Base-by-base conservation (phyloP, 805 yeast genomes). In the Metschnikowia dekortorum region DNA sequence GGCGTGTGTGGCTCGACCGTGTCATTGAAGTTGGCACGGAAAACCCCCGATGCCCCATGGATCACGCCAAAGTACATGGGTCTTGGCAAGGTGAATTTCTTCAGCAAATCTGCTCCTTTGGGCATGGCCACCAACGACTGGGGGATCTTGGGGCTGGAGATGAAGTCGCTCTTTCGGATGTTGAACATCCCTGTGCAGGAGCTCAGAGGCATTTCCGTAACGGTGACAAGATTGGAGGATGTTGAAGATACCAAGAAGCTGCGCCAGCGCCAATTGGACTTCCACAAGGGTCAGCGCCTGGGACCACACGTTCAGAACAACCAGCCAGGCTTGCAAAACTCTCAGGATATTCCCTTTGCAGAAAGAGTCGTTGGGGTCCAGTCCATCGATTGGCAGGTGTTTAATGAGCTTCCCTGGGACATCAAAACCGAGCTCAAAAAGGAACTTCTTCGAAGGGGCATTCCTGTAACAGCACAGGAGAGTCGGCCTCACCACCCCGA, bases 21-120 rank as follows among this genome's bases (percentile, higher is more conserved):
- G 2, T 79, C 87, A 0, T 66, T 91, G 38, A 86, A 84, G 57
- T 57, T 91, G 4, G 84, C 90, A 48, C 73, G 74, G 49, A 70
- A 95, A 42, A 80, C 86, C 2, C 68, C 71, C 1, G 76, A 73
- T 50, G 95, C 95, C 0, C 91, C 96, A 0, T 63, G 84, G 2
- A 81, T 81, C 16, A 88, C 97, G 0, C 78, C 86, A 1, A 94
- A 92, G 61, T 84, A 71, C 64, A 55, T 94, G 60, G 99, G 99
- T 0, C 81, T 86, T 82, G 98, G 99, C 0, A 63, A 63, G 11
- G 89, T 96, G 65, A 89, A 84, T 46, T 70, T 84, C 33, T 67
- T 76, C 10, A 80, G 83, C 39, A 83, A 82, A 56, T 72, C 84
- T 9, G 69, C 85, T 2, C 72, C 72, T 33, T 61, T 92, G 11